These are phyloP conservation scores for Stachybotrys echinatus DNA, from an alignment of 2,329 filamentous ascomycete species.

Conservation along the genomic window DNA sequence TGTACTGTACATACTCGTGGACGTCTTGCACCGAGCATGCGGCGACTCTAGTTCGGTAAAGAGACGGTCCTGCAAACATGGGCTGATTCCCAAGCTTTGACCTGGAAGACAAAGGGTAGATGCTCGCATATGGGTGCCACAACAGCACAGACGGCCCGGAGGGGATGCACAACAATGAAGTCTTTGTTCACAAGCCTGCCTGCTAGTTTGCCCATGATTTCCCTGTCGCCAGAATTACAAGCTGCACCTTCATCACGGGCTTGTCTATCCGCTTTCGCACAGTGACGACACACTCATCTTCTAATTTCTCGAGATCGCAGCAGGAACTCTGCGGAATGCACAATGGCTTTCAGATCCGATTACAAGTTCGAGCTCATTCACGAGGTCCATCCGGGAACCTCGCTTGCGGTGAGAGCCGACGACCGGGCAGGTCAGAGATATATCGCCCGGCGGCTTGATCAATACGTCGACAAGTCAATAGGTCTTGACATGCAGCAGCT, in stretches of 20 bases:
- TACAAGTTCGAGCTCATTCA: slow-evolving; percentile 17
- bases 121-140: neutral
- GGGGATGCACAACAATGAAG: neutral
- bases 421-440: slow-evolving; percentile 25
- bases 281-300: too few relatives aligned
- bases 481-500: slow-evolving; percentile 15
- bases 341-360: neutral
- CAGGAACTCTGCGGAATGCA: too few relatives aligned
- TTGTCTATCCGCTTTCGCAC: too few relatives aligned
- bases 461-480: slow-evolving; percentile 6
- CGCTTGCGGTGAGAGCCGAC: slow-evolving; percentile 21
- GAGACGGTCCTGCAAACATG: too few relatives aligned
- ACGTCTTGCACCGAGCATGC: too few relatives aligned
- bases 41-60: too few relatives aligned
- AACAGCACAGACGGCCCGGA: neutral
- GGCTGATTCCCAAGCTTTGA: neutral
- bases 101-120: neutral
- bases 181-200: slow-evolving; percentile 20
- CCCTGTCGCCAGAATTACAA: too few relatives aligned
- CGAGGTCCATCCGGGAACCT: slow-evolving; percentile 18
- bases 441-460: slow-evolving; percentile 22
- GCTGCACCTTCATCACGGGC: too few relatives aligned
- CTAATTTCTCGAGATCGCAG: too few relatives aligned
- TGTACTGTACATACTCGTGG: too few relatives aligned
- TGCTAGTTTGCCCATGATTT: neutral